Evolutionary conservation across 2,329 filamentous ascomycete species (phyloP).

Genomic region (Chaetomium strumarium): DNA sequence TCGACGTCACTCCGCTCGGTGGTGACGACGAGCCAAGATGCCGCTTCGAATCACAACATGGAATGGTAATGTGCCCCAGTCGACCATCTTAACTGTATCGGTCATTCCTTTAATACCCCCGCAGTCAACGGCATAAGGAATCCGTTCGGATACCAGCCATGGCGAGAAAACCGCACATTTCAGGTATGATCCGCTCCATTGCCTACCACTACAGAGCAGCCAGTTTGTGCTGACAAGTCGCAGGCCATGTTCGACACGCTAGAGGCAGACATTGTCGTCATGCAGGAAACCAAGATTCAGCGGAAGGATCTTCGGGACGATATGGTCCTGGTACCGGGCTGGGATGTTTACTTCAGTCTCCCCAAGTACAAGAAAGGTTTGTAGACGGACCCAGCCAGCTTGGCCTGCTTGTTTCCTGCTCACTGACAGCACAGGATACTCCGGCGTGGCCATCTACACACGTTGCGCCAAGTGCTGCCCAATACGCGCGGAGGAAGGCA

Average conservation of each 20-base stretch:
- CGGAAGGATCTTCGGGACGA: conserved; percentile 87
- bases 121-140: conserved; percentile 79
- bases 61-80: conserved; percentile 57
- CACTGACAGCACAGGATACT: conserved; percentile 62
- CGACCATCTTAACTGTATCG: neutral
- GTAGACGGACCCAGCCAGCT: neutral
- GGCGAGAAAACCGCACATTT: conserved; percentile 65
- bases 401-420: neutral
- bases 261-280: conserved; percentile 85
- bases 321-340: conserved; percentile 90
- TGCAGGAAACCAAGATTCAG: conserved; percentile 97
- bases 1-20: too few species aligned
- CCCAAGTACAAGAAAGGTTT: conserved; percentile 88
- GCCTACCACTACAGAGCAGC: neutral
- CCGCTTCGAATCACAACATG: conserved; percentile 76
- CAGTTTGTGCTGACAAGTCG: neutral
- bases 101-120: neutral
- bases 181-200: conserved; percentile 41
- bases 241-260: conserved; percentile 91
- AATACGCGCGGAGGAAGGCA: conserved; percentile 87
- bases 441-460: conserved; percentile 92
- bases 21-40: conserved; percentile 41
- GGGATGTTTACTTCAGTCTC: conserved; percentile 94
- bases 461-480: conserved; percentile 80
- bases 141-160: conserved; percentile 79